A percentile compares a stretch with the other conserved stretches of the same genome.
These are phyloP conservation scores for Fomitopsis schrenkii DNA, from an alignment of 1,284 basidiomycete genomes.

Conservation along the genomic window DNA sequence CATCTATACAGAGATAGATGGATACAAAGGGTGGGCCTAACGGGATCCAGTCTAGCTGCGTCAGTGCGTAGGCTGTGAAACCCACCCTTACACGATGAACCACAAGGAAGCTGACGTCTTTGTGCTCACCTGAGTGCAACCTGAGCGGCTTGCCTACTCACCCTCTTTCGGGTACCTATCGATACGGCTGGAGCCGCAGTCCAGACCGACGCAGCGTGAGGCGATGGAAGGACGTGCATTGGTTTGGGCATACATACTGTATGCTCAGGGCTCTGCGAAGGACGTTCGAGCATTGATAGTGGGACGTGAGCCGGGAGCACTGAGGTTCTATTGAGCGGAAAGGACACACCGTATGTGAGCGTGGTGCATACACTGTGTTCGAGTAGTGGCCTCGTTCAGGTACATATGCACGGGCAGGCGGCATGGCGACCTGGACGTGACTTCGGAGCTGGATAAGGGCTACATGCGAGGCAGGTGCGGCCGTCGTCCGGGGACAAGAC, in stretches of 20 bases:
- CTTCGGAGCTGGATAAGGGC: no score
- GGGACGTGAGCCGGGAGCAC: background rate
- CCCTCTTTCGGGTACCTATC: background rate
- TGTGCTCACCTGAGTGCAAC: background rate
- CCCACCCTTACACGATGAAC: background rate
- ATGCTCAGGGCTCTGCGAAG: background rate
- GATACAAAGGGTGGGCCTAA: background rate
- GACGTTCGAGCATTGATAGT: background rate
- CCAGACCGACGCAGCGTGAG: background rate
- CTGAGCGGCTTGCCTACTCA: background rate
- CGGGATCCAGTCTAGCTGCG: background rate
- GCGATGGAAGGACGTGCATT: background rate
- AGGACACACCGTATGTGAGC: no score
- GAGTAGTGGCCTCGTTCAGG: no score
- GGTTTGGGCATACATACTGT: background rate
- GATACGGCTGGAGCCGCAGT: background rate
- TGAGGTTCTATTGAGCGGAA: no score
- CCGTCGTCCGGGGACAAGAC: no score
- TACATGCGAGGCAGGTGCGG: no score
- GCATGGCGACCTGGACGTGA: no score
- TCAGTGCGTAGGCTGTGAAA: background rate
- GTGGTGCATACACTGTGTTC: no score
- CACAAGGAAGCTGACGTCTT: background rate
- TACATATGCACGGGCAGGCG: no score
- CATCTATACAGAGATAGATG: background rate